These are phyloP conservation scores for Zanthoxylum bungeanum DNA, from an alignment of 345 rosid species.

Conservation along the genomic window DNA sequence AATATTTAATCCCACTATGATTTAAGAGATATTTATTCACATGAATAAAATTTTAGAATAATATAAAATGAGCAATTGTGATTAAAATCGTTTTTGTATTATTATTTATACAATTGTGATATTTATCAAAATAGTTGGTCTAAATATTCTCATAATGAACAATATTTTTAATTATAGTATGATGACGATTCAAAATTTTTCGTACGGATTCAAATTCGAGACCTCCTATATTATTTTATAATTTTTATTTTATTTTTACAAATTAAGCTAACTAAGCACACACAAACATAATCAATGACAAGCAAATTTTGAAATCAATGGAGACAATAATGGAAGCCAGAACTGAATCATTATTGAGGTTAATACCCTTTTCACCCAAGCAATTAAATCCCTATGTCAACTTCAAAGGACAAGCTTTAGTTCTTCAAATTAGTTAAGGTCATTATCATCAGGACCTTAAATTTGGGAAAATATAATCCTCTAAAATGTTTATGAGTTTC, in stretches of 20 bases:
- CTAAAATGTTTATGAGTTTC: background rate
- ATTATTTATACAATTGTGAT: background rate
- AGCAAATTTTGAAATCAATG: background rate
- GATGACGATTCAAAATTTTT: too few species aligned
- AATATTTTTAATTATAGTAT: too few species aligned
- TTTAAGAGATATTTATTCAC: too few species aligned
- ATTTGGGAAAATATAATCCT: background rate
- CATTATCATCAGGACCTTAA: background rate
- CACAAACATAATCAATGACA: too few species aligned
- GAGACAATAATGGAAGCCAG: background rate
- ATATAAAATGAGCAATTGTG: too few species aligned
- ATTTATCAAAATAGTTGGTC: background rate
- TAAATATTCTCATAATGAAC: background rate
- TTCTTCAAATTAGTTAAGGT: conserved; percentile 2
- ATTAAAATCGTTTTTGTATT: too few species aligned
- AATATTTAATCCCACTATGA: too few species aligned
- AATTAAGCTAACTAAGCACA: too few species aligned
- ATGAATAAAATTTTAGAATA: too few species aligned
- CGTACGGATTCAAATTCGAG: too few species aligned
- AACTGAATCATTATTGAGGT: background rate
- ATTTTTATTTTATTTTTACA: too few species aligned
- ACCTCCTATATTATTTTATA: too few species aligned
- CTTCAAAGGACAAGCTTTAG: background rate
- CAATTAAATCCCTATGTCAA: background rate
- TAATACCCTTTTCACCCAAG: conserved; percentile 7